Conservation (phyloP, 139 green algal species). For the Picochlorum sp. region DNA sequence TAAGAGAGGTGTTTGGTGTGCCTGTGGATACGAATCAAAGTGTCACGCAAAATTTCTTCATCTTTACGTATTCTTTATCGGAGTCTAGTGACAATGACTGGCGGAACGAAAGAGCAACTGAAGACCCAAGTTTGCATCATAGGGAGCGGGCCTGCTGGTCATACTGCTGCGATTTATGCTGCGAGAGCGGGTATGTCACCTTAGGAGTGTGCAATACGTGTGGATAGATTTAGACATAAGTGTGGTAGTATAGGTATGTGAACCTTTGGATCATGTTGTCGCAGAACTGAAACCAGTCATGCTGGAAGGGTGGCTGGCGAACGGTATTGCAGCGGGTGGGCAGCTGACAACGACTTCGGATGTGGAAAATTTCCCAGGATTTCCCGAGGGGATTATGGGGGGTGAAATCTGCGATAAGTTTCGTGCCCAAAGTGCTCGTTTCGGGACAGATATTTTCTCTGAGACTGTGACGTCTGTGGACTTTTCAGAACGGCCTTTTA, state of each 20-base stretch:
- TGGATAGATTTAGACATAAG: background rate
- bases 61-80: too few relatives aligned
- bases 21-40: too few relatives aligned
- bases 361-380: slow-evolving; percentile 92
- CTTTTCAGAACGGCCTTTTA: slow-evolving; percentile 52
- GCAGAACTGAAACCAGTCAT: slow-evolving; percentile 71
- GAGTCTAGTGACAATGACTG: slow-evolving; percentile 13
- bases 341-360: slow-evolving; percentile 96
- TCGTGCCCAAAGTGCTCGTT: slow-evolving; percentile 47
- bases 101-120: slow-evolving; percentile 22
- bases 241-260: background rate
- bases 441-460: slow-evolving; percentile 56
- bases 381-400: slow-evolving; percentile 90
- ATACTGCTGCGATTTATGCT: slow-evolving; percentile 67
- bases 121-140: slow-evolving; percentile 69
- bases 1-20: too few relatives aligned
- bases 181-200: slow-evolving; percentile 24
- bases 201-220: background rate
- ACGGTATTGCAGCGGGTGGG: slow-evolving; percentile 79
- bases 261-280: background rate
- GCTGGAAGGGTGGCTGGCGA: slow-evolving; percentile 78
- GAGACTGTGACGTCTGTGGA: slow-evolving; percentile 75
- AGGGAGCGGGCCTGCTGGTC: slow-evolving; percentile 68
- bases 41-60: too few relatives aligned
- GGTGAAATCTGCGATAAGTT: slow-evolving; percentile 62